Evolutionary conservation across 2,329 filamentous ascomycete genomes (phyloP).

Genomic region (Hansfordia pulvinata): DNA sequence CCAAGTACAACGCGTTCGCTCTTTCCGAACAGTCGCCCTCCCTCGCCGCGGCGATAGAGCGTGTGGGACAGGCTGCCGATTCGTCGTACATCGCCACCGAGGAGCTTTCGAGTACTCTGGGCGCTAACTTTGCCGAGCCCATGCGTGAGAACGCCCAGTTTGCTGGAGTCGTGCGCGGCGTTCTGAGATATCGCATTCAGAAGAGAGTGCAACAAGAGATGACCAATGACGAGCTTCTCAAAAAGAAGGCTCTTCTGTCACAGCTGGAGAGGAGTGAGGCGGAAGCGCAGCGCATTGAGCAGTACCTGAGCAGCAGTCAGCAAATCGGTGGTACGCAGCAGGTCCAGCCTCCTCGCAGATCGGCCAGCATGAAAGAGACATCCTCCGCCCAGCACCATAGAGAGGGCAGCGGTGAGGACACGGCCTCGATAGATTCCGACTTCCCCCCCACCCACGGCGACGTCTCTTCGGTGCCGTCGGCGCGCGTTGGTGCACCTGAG

Average conservation of each 20-base stretch:
- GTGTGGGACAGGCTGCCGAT: conserved; percentile 87
- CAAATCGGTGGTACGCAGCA: conserved; percentile 25
- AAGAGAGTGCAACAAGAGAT: conserved; percentile 97
- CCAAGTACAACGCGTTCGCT: conserved; percentile 94
- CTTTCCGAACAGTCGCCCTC: conserved; percentile 83
- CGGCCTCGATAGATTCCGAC: conserved; percentile 86
- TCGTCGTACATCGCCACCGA: conserved; percentile 93
- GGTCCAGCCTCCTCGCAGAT: conserved; percentile 49
- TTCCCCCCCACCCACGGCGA: conserved; percentile 85
- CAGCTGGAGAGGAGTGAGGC: conserved; percentile 87
- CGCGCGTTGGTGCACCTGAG: conserved; percentile 57
- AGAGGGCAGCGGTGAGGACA: conserved; percentile 56
- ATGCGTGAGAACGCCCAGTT: conserved; percentile 98
- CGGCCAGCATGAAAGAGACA: conserved; percentile 42
- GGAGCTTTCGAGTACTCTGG: conserved; percentile 76
- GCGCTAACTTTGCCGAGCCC: conserved; percentile 88
- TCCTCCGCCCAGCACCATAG: conserved; percentile 31
- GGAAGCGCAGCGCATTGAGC: conserved; percentile 85
- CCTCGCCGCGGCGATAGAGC: conserved; percentile 84
- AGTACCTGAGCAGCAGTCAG: conserved; percentile 70
- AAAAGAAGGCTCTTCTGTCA: conserved; percentile 71
- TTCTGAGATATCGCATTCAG: conserved; percentile 77
- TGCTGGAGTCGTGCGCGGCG: conserved; percentile 79
- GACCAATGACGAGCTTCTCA: conserved; percentile 83
- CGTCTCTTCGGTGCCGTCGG: conserved; percentile 51